Base-by-base conservation (phyloP, 2,329 filamentous ascomycete species). In the Orbilia quercus region DNA sequence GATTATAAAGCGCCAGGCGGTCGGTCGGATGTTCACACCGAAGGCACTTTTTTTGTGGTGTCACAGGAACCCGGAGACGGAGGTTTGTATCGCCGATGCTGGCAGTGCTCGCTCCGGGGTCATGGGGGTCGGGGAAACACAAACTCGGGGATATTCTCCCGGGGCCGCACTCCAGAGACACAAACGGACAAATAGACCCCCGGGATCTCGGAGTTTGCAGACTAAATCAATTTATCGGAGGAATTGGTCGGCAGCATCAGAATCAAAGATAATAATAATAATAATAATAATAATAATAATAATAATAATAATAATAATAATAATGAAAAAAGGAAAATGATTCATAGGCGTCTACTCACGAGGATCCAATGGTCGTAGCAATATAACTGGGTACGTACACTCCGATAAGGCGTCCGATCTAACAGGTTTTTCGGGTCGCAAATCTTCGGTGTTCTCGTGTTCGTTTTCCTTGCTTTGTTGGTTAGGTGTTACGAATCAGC, bases 341-440 rank as follows among this genome's bases (percentile, higher is more conserved):
- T 70, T 57, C 50, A 64, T 23, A 40, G 20, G 6, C 20, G 4
- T 53, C 12, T 18, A 42, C 45, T 42, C 18, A n/a, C 12, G n/a
- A 18, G n/a, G 44, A 1, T 23, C 31, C 1, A 40, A 9, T 14
- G 45, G 20, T n/a, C n/a, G n/a, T n/a, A n/a, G n/a, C n/a, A n/a
- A n/a, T n/a, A n/a, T n/a, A n/a, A 28, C 16, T 42, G 50, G 60
- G 59, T 55, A 73, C 60, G 69, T 73, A 55, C 47, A 40, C 69
- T 58, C 69, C 69, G 60, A 73, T 73, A 73, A 62, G 69, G 69
- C 54, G 53, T 9, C 45, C 67, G 65, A 57, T 59, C n/a, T 16
- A 22, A 45, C 2, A 59, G n/a, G n/a, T n/a, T n/a, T 22, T 16
- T 28, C 38, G 53, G 58, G 50, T 66, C 62, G 51, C 51, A 58